Evolutionary conservation across 495 filamentous ascomycete genomes (phyloP), one percentile per base, ranked within the genome.

Genomic region (Aspergillus funiculosus): DNA sequence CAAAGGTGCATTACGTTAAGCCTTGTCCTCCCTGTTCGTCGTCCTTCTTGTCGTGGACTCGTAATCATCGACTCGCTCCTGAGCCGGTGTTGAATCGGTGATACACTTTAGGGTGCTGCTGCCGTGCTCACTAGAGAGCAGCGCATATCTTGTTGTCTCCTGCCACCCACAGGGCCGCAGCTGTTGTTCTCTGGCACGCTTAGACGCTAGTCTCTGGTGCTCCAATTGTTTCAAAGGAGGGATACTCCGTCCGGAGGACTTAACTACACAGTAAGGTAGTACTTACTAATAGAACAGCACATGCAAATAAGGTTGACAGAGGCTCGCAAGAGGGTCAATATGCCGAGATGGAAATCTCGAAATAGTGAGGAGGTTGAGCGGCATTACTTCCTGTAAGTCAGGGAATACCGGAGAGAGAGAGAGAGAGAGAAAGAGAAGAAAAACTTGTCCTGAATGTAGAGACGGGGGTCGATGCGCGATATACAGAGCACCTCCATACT

Each of bases 231-330:
- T n/a, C n/a, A n/a, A n/a, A n/a, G n/a, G n/a, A n/a, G n/a, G n/a
- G n/a, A 25, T 43, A 20, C 40, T 43, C 40, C 28, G 40, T 43
- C 51, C 51, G 46, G 46, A n/a, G n/a, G n/a, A n/a, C n/a, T n/a
- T n/a, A n/a, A n/a, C n/a, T n/a, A n/a, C n/a, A n/a, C n/a, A n/a
- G n/a, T n/a, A n/a, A n/a, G n/a, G n/a, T n/a, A n/a, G 38, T 44
- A 15, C 39, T 39, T 43, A 21, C 41, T 17, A 19, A 35, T 24
- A 6, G 10, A 27, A 15, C 26, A 42, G 26, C 45, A 40, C 44
- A 39, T 46, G 34, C 43, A 39, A 57, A 31, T 50, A 57, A 53
- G 54, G 50, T 51, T 48, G 39, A 24, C 39, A 52, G 46, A 48
- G 40, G 46, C 49, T 57, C 46, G 27, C 39, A 29, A 20, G 30